Evolutionary conservation across 805 yeast species (phyloP).

Genomic region (Cyberlindnera maclurae): DNA sequence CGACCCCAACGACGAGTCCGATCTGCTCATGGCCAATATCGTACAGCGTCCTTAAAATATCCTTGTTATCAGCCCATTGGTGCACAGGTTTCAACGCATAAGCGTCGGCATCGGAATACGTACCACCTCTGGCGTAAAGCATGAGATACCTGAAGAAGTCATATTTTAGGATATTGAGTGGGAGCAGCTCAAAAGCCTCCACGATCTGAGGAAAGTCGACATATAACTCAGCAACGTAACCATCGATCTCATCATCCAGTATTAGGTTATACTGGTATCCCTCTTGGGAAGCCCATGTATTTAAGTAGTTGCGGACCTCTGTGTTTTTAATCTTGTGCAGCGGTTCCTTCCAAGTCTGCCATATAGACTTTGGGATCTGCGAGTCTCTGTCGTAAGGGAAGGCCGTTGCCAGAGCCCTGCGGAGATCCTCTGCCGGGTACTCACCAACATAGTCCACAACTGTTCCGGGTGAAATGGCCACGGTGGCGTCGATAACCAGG

Average conservation of each 20-base stretch:
- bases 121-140: constrained; percentile 49
- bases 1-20: constrained; percentile 50
- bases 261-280: constrained; percentile 15
- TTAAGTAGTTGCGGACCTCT: constrained; percentile 11
- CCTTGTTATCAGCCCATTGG: constrained; percentile 43
- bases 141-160: constrained; percentile 52
- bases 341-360: constrained; percentile 43
- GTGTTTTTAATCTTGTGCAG: constrained; percentile 24
- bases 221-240: constrained; percentile 30
- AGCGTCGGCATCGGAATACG: constrained; percentile 57
- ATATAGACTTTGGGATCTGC: constrained; percentile 35
- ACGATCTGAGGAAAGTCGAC: constrained; percentile 41
- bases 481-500: no score
- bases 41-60: no score
- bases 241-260: constrained; percentile 36
- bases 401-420: constrained; percentile 8
- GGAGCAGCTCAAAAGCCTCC: constrained; percentile 42
- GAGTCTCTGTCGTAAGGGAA: constrained; percentile 14
- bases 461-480: no score
- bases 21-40: constrained; percentile 35
- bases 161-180: constrained; percentile 45
- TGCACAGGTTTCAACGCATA: constrained; percentile 35
- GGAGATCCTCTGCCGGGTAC: constrained; percentile 14
- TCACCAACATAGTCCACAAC: constrained; percentile 9
- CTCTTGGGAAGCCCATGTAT: constrained; percentile 14